Conservation (phyloP, 345 rosid genomes). For the Erucastrum elatum region DNA sequence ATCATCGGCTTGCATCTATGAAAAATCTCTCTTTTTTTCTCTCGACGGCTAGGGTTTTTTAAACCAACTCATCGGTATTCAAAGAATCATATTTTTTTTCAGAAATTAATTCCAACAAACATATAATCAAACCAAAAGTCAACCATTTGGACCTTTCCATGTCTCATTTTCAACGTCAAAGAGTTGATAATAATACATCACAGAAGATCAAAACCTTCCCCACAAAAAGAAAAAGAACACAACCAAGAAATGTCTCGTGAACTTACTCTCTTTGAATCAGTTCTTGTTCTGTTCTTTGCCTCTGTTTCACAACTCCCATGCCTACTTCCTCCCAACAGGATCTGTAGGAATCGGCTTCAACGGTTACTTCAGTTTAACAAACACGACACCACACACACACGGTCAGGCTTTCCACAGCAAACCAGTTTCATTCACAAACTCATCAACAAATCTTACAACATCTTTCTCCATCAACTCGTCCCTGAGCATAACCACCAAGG, state of each 20-base stretch:
- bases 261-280: background rate
- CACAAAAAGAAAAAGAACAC: background rate
- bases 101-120: too few species aligned
- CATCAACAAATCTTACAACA: background rate
- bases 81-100: too few species aligned
- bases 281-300: background rate
- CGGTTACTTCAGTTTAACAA: background rate
- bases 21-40: too few species aligned
- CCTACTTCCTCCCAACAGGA: background rate
- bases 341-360: background rate
- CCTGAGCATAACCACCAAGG: conserved; percentile 29
- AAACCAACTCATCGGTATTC: too few species aligned
- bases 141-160: background rate
- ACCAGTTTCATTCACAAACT: background rate
- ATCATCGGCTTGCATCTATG: too few species aligned
- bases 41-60: too few species aligned
- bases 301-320: background rate
- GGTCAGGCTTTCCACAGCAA: background rate
- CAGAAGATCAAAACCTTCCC: background rate
- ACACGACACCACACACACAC: background rate
- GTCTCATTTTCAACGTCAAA: background rate
- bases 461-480: conserved; percentile 33
- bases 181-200: background rate
- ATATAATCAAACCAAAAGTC: too few species aligned
- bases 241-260: background rate